Base-by-base conservation (phyloP, 2,329 filamentous ascomycete species). In the Huntiella bhutanensis region DNA sequence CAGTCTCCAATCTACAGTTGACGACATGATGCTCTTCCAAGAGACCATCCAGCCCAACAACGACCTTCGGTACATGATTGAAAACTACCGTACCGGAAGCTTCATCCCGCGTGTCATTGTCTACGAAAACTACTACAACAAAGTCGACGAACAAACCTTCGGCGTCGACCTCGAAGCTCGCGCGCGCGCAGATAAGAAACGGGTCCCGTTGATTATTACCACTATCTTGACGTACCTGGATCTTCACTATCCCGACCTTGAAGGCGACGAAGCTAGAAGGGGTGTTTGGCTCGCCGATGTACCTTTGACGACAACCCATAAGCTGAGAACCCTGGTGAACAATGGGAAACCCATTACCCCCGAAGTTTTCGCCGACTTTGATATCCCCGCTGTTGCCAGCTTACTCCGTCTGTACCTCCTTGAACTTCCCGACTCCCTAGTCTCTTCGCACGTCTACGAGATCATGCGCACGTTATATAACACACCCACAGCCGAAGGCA, bases 41-140 rank as follows among this genome's bases (percentile, higher is more conserved):
- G 91, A 98, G 67, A 96, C 91, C 0, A 83, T 98, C n/a, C 91
- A 96, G 61, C 91, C 91, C 4, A 60, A 78, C 41, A 82, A 84
- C 35, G 91, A 98, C 61, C 66, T 98, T 54, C 75, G 91, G 52
- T 98, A 96, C 60, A 72, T 98, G 50, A 70, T 98, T 40, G 91
- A 98, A 65, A 98, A 88, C 59, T 98, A 98, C 64, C 80, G 87
- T 52, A 98, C 91, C 5, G 91, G 91, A 52, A 83, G 80, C 53
- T 98, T 93, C 59, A 75, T 85, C 44, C 91, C 91, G 6, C 87
- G 76, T 56, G 88, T 96, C 22, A 77, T 86, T 41, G 81, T 85
- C 3, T 98, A 98, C 62, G 91, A 98, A 64, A 98, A 96, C 61
- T 98, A 98, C 65, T 98, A 98, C 68, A 95, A 95, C 62, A 86